phyloP scores from a whole-genome alignment of 345 rosid genomes.

The Eucalyptus erythrocorys region DNA sequence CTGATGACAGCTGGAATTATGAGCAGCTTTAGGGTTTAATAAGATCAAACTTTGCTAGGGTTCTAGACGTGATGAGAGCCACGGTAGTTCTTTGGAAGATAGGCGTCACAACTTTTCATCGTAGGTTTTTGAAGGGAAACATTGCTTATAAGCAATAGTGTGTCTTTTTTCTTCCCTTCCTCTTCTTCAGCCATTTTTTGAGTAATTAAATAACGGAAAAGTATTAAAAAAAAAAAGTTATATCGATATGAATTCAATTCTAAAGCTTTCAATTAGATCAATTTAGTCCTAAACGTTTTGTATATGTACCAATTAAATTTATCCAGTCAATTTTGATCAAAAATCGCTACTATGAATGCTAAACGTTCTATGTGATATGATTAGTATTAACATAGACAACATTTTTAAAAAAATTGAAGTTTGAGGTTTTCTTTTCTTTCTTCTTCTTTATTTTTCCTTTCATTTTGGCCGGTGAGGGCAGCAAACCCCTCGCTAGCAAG shows the following conservation, averaged over 20 bases:
- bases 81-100: neutral
- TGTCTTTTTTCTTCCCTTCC: neutral
- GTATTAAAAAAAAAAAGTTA: too few relatives aligned
- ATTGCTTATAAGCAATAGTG: neutral
- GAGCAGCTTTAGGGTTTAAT: neutral
- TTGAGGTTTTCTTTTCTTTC: too few relatives aligned
- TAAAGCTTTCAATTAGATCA: too few relatives aligned
- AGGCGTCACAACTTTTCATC: neutral
- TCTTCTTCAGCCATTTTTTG: neutral
- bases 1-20: neutral
- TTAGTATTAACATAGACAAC: too few relatives aligned
- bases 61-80: neutral
- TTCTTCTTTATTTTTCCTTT: too few relatives aligned
- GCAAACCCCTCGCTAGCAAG: too few relatives aligned
- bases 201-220: neutral
- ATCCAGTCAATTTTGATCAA: too few relatives aligned
- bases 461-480: neutral
- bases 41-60: neutral
- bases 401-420: too few relatives aligned
- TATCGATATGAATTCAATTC: too few relatives aligned
- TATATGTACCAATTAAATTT: too few relatives aligned
- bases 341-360: rapidly evolving
- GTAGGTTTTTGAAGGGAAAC: neutral
- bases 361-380: neutral
- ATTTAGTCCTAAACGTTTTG: too few relatives aligned